Base-by-base conservation (phyloP, 371 early-diverging fungal genomes). In the Nosema muscidifuracis region DNA sequence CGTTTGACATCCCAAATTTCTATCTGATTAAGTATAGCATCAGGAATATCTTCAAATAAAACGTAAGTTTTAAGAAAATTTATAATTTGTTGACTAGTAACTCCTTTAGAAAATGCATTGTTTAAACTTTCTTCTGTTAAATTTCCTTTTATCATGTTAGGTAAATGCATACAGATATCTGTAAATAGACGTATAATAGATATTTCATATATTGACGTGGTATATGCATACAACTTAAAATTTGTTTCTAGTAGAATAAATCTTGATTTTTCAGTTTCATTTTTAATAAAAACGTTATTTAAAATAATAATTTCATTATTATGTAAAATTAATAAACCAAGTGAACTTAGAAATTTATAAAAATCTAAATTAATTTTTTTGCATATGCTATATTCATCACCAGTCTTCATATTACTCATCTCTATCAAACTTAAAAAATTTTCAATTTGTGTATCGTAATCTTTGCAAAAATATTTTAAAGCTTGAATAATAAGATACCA, bases 1-100 rank as follows among this genome's bases (percentile, higher is more conserved):
- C 90, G 86, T 79, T 95, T 96, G 82, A 89, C 87, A 81, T 96
- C 96, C 96, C 96, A 96, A 66, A 96, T 81, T 36, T 89, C 85
- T 33, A 96, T 90, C 82, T 98, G 98, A 83, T 94, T 97, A 0
- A 91, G 86, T 2, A 98, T 92, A 0, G 93, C 92, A 13, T 88
- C 74, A 0, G 95, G 95, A 51, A 96, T 42, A 42, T 69, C 61
- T 55, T 40, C 61, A 24, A 47, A 53, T 28, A 67, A 33, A 43
- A 42, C 18, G 26, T 65, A 62, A 36, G 64, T 22, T 16, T 65
- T 55, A 26, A 84, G 51, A 67, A 77, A 84, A 53, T 76, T 43
- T 42, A 68, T 68, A 64, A 90, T 87, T 83, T 96, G 97, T 33
- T 91, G 89, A 2, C 95, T 92, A 0, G 94, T 91, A 69, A 98